Base-by-base conservation (phyloP, 1,139 yeast genomes). In the Taphrina flavorubra region DNA sequence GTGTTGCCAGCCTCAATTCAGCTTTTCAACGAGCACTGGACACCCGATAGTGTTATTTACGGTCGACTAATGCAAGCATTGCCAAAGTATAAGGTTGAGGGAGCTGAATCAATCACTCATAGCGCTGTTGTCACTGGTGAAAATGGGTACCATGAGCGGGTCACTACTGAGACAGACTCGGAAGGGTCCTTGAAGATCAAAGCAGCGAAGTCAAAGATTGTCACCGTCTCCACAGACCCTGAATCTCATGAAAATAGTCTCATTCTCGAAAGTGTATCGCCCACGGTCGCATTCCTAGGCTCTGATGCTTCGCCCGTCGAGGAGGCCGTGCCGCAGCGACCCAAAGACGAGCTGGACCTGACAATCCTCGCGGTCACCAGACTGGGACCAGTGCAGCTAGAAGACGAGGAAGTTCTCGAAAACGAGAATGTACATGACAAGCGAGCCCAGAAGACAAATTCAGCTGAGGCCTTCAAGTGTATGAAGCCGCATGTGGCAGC, bases 41-140 rank as follows among this genome's bases (percentile, higher is more conserved):
- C 61, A 16, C 59, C 61, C 5, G 60, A 63, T 63, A 58, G 67
- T 34, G 53, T 53, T 37, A 47, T 55, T 11, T 40, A 18, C 20
- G 55, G 44, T 46, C 25, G 55, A 6, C 39, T 58, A 20, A 42
- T 58, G 18, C 53, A 31, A 44, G 20, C 25, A 6, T 6, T n/a
- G 39, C 39, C 62, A 16, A 58, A 34, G 34, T 58, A 58, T 14
- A 14, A 13, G 36, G 20, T 58, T 11, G 58, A 53, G 16, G 58
- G 58, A 44, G n/a, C n/a, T 5, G 47, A 44, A 8, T 44, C 47
- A 44, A 16, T 13, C 18, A 13, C n/a, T 44, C 18, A 14, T n/a
- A 44, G n/a, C 8, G n/a, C 13, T n/a, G 5, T 14, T n/a, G 18
- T 14, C 4, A 14, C n/a, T 44, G 18, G 13, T 13, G 18, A 44